Evolutionary conservation across 176 grass and related monocot species (phyloP).

Genomic region (Aegilops umbellulata): DNA sequence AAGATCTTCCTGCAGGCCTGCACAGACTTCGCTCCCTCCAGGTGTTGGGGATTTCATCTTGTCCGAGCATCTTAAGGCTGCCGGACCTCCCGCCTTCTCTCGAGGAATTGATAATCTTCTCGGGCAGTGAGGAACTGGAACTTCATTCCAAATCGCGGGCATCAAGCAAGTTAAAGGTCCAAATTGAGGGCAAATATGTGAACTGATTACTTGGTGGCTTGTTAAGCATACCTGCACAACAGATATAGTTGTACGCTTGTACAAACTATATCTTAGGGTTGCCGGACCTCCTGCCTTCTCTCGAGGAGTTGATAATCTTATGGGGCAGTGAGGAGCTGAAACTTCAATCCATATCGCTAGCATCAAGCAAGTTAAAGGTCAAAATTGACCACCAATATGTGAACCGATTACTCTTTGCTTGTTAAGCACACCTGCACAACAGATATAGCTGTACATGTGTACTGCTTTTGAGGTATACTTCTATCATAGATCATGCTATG

Average conservation of each 20-base stretch:
- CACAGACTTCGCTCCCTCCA: not conserved
- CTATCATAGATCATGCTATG: too few species aligned
- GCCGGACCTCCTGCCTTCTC: too few species aligned
- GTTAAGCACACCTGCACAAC: too few species aligned
- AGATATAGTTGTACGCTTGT: not conserved
- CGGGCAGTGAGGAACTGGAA: not conserved
- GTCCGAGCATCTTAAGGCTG: not conserved
- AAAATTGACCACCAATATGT: too few species aligned
- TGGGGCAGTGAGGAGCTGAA: too few species aligned
- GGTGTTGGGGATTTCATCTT: not conserved
- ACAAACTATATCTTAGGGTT: too few species aligned
- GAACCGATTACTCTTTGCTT: too few species aligned
- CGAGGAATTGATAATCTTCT: rapidly evolving
- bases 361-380: too few species aligned
- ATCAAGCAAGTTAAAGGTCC: not conserved
- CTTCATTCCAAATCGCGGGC: not conserved
- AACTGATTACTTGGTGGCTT: not conserved
- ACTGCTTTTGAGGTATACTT: too few species aligned
- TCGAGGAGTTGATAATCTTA: too few species aligned
- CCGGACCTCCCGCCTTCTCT: not conserved
- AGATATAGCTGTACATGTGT: too few species aligned
- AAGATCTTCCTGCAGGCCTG: not conserved
- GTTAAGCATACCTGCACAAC: not conserved
- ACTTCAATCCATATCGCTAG: too few species aligned
- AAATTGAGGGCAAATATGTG: not conserved